phyloP scores from a whole-genome alignment of 1,284 basidiomycete species.

The Moesziomyces globuligerus region DNA sequence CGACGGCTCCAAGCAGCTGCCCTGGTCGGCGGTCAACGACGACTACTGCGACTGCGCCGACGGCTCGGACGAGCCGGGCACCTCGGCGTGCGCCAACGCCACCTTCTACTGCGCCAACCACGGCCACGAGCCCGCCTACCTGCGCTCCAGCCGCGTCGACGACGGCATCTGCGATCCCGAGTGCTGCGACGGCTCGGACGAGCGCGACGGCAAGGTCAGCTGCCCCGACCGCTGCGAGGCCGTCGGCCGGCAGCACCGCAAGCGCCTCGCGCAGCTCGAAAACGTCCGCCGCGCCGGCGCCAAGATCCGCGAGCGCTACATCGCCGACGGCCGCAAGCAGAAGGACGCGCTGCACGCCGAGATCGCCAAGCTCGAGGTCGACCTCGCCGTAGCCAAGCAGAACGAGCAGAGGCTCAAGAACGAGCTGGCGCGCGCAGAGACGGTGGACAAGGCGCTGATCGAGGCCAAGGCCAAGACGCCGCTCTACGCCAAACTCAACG shows the following conservation, averaged over 20 bases:
- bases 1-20: slow-evolving; percentile 62
- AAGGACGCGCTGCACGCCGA: slow-evolving; percentile 69
- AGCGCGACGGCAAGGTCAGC: slow-evolving; percentile 71
- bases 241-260: slow-evolving; percentile 78
- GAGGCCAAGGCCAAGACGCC: slow-evolving; percentile 78
- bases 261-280: slow-evolving; percentile 75
- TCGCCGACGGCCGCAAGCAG: slow-evolving; percentile 76
- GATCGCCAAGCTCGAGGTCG: slow-evolving; percentile 69
- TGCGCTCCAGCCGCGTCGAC: slow-evolving; percentile 85
- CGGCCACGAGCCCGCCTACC: slow-evolving; percentile 83
- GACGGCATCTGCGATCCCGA: slow-evolving; percentile 96
- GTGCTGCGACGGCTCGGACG: slow-evolving; percentile 98
- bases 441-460: slow-evolving; percentile 55
- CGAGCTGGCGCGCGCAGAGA: slow-evolving; percentile 46
- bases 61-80: slow-evolving; percentile 93
- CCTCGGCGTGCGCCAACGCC: slow-evolving; percentile 80
- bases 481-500: slow-evolving; percentile 79
- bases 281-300: slow-evolving; percentile 83
- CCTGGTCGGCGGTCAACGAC: slow-evolving; percentile 85
- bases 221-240: slow-evolving; percentile 84
- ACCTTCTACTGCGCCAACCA: slow-evolving; percentile 88
- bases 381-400: slow-evolving; percentile 74
- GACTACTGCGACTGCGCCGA: slow-evolving; percentile 94
- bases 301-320: slow-evolving; percentile 89
- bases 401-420: slow-evolving; percentile 42